Evolutionary conservation across 2,329 filamentous ascomycete genomes (phyloP).

Genomic region (Trichoderma oligosporum): DNA sequence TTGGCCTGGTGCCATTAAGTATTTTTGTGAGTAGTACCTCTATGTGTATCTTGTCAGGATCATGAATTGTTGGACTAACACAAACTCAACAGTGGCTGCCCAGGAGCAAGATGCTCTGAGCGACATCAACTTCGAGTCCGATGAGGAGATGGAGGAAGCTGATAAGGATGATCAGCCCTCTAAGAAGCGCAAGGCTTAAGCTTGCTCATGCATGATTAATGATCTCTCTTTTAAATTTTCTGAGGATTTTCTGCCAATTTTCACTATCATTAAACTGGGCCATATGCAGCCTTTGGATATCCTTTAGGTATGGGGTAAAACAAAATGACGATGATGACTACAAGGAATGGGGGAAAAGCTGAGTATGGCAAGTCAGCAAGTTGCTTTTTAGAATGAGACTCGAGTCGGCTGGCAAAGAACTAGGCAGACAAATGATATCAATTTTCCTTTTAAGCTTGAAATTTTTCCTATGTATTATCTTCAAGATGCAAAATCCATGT

Average conservation of each 20-base stretch:
- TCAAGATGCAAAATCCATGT: neutral
- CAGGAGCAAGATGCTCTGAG: slow-evolving; percentile 64
- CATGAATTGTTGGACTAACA: slow-evolving; percentile 7
- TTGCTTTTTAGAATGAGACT: slow-evolving; percentile 10
- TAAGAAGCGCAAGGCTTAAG: slow-evolving; percentile 44
- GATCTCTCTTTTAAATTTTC: neutral
- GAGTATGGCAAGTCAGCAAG: neutral
- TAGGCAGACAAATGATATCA: slow-evolving; percentile 3
- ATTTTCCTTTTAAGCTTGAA: too few relatives aligned
- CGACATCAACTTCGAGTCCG: slow-evolving; percentile 66
- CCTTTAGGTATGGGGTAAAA: slow-evolving; percentile 3
- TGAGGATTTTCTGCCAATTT: neutral
- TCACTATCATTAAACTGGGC: neutral
- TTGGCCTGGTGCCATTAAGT: slow-evolving; percentile 83
- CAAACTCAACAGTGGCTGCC: slow-evolving; percentile 40
- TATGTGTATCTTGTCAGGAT: too few relatives aligned
- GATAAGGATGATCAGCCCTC: slow-evolving; percentile 39
- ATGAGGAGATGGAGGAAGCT: slow-evolving; percentile 52
- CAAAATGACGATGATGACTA: slow-evolving; percentile 5
- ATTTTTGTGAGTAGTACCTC: slow-evolving; percentile 85
- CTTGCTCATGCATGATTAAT: slow-evolving; percentile 3
- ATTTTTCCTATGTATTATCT: neutral
- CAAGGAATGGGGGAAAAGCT: neutral
- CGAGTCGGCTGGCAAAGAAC: neutral
- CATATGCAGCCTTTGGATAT: neutral